Conservation (phyloP, 2,329 filamentous ascomycete species). For the Cercospora canescens region DNA sequence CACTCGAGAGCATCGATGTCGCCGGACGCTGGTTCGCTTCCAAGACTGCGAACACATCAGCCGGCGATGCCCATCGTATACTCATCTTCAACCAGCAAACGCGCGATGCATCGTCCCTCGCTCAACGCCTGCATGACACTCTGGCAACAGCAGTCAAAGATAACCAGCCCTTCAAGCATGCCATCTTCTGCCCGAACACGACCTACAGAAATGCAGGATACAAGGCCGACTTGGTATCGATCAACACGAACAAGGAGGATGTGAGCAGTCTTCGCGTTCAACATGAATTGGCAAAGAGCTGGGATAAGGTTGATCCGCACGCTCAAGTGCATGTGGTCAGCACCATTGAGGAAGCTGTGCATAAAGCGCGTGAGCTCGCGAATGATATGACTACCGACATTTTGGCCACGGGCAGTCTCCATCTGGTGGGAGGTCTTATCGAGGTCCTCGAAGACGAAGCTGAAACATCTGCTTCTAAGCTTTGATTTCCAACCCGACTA, state of each 20-base stretch:
- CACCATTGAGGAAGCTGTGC: conserved; percentile 71
- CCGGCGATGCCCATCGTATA: conserved; percentile 46
- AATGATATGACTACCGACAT: conserved; percentile 55
- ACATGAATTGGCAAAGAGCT: conserved; percentile 61
- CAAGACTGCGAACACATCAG: conserved; percentile 33
- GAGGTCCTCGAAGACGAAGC: conserved; percentile 62
- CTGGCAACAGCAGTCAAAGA: conserved; percentile 46
- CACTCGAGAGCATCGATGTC: conserved; percentile 75
- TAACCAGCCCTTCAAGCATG: conserved; percentile 63
- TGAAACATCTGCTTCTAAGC: conserved; percentile 17
- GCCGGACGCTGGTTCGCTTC: conserved; percentile 75
- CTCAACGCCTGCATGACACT: conserved; percentile 62
- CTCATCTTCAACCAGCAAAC: conserved; percentile 94
- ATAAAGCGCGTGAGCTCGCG: conserved; percentile 49
- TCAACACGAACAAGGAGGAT: conserved; percentile 61
- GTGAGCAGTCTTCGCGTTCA: conserved; percentile 66
- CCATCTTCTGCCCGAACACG: conserved; percentile 79
- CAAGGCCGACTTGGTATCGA: conserved; percentile 62
- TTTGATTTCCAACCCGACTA: background rate
- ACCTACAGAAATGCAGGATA: conserved; percentile 63
- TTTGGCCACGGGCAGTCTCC: conserved; percentile 79
- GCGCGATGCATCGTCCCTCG: conserved; percentile 68
- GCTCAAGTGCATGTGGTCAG: conserved; percentile 57
- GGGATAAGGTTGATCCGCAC: conserved; percentile 56
- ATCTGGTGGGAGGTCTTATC: conserved; percentile 78